Evolutionary conservation across 1,284 basidiomycete genomes (phyloP), one percentile per base, ranked within the genome.

Genomic region (Heterobasidion parviporum): DNA sequence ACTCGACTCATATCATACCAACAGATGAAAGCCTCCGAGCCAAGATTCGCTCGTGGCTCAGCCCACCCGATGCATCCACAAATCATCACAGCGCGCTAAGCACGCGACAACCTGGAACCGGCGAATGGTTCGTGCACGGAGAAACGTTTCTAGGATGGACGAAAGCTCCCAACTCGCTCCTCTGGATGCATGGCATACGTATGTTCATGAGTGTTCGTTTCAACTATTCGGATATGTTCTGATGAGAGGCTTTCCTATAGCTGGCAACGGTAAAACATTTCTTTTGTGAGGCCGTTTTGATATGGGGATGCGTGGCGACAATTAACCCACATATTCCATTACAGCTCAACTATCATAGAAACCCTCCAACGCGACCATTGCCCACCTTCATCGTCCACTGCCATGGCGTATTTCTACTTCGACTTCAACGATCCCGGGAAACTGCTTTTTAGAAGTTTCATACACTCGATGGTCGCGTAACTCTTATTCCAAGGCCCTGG

Each of bases 61-160:
- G 18, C 18, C 18, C 18, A 18, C 18, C 18, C 18, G 18, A 18
- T 18, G 18, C 18, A 18, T 18, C 18, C 18, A 18, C 18, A 18
- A 18, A 18, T 18, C 18, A 18, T 18, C 18, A 18, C 18, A 18
- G 18, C 18, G 18, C 18, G 18, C 18, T 18, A 18, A 18, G 18
- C 18, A 18, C 18, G 18, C 18, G 18, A 18, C 18, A 18, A 18
- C 18, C 18, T 18, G 18, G 18, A 18, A 18, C 18, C 18, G 18
- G 18, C 18, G 18, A 18, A 18, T 18, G 18, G 18, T 18, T 18
- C 18, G 18, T 18, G 18, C 18, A 18, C 2, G 18, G 18, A 18
- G 18, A 18, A 18, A 18, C 18, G 2, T 18, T 18, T 18, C 18
- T 18, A 2, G 18, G 18, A 18, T 53, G 81, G 38, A 41, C 8